Evolutionary conservation across 768 basidiomycete genomes (phyloP).

Genomic region (Rhodotorula babjevae): DNA sequence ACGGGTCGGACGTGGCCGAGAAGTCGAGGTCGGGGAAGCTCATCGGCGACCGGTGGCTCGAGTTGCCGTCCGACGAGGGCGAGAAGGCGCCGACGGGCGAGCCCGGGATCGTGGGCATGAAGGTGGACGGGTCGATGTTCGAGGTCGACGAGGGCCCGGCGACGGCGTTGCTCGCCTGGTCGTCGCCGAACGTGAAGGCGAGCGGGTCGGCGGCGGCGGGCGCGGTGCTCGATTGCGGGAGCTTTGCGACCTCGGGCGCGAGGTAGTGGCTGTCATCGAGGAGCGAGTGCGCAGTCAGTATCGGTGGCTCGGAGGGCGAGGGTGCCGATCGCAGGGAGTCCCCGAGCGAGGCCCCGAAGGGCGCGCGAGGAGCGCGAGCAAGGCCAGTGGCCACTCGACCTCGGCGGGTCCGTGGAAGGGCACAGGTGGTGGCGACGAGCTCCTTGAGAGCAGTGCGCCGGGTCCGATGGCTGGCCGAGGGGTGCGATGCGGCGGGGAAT

Average conservation of each 20-base stretch:
- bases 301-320: background rate
- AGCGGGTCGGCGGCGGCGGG: background rate
- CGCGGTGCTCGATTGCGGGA: background rate
- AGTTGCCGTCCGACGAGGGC: slow-evolving; percentile 26
- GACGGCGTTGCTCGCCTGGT: too few relatives aligned
- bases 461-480: background rate
- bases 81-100: slow-evolving; percentile 34
- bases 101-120: slow-evolving; percentile 35
- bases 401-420: too few relatives aligned
- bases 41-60: slow-evolving; percentile 20
- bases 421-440: too few relatives aligned
- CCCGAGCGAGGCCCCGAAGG: too few relatives aligned
- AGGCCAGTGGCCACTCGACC: too few relatives aligned
- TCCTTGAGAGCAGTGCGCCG: background rate
- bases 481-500: background rate
- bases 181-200: slow-evolving; percentile 29
- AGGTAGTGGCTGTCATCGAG: slow-evolving; percentile 25
- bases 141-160: background rate
- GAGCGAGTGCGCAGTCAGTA: background rate
- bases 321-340: too few relatives aligned
- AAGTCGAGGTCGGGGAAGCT: slow-evolving; percentile 34
- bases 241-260: slow-evolving; percentile 35
- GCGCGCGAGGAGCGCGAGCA: too few relatives aligned
- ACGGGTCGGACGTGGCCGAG: slow-evolving; percentile 2
- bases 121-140: slow-evolving; percentile 29